phyloP scores from a whole-genome alignment of 2,329 filamentous ascomycete species.

The Phialophora chinensis region DNA sequence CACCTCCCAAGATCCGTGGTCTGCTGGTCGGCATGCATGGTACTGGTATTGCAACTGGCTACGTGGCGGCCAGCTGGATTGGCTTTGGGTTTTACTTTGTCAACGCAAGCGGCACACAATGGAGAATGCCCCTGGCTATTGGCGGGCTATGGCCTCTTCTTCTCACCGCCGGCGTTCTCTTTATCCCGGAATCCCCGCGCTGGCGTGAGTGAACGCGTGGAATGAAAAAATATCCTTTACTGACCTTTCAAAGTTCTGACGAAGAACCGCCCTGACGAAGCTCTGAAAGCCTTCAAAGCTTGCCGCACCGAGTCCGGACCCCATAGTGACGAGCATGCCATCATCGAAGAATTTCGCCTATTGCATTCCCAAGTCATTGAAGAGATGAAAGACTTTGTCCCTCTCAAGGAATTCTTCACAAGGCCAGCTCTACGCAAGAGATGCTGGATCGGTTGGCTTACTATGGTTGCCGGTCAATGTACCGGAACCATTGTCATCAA shows the following conservation, averaged over 20 bases:
- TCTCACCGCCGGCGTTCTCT: constrained; percentile 49
- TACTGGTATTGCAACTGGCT: constrained; percentile 15
- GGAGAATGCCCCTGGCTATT: constrained; percentile 28
- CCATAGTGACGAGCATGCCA: no score
- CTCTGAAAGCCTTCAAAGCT: no score
- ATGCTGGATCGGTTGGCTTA: constrained; percentile 9
- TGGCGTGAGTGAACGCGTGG: constrained; percentile 26
- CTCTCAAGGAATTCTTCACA: constrained; percentile 18
- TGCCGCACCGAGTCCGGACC: no score
- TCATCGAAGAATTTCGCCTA: constrained; percentile 1
- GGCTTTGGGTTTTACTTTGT: constrained; percentile 27
- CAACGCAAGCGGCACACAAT: constrained; percentile 15
- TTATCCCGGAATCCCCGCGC: constrained; percentile 42
- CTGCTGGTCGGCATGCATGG: constrained; percentile 28
- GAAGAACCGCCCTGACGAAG: no score
- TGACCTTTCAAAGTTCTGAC: no score
- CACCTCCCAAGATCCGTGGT: constrained; percentile 28
- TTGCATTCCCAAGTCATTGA: constrained; percentile 8
- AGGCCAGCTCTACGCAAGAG: constrained; percentile 24
- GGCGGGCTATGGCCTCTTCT: constrained; percentile 22
- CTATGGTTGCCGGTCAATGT: constrained; percentile 14
- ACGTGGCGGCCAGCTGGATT: constrained; percentile 23
- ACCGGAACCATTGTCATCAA: constrained; percentile 18
- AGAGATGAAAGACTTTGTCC: constrained; percentile 11
- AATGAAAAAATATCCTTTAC: no score